These are phyloP conservation scores for Xylaria curta DNA, from an alignment of 495 filamentous ascomycete genomes.

Conservation along the genomic window DNA sequence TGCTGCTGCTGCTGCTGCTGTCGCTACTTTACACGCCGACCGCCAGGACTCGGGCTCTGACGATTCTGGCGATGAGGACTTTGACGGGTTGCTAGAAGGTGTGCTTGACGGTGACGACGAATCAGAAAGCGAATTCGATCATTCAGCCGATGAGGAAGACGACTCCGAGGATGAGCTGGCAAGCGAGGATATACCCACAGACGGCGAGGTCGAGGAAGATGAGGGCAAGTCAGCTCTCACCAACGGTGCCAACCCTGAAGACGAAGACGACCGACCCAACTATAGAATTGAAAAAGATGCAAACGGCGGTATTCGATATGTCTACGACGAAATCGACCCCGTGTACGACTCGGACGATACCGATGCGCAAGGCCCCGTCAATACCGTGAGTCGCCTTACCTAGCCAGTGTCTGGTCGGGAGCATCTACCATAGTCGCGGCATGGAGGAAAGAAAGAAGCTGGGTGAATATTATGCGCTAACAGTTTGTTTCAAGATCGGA, in stretches of 20 bases:
- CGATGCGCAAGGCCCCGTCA: conserved; percentile 76
- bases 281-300: conserved; percentile 64
- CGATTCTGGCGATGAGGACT: conserved; percentile 54
- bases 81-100: conserved; percentile 69
- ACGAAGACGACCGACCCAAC: conserved; percentile 56
- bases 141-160: conserved; percentile 28
- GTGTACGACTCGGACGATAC: conserved; percentile 96
- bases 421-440: too few relatives aligned
- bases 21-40: conserved; percentile 33
- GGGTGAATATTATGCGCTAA: conserved; percentile 1
- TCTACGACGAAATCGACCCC: conserved; percentile 87
- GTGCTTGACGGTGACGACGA: conserved; percentile 59
- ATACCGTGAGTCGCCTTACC: conserved; percentile 58
- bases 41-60: conserved; percentile 50
- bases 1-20: conserved; percentile 34
- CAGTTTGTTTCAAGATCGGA: conserved; percentile 62
- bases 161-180: conserved; percentile 57
- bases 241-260: conserved; percentile 29
- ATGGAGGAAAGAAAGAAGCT: neutral
- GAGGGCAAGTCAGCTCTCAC: conserved; percentile 36
- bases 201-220: conserved; percentile 52
- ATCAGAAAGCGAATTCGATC: conserved; percentile 49
- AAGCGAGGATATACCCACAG: conserved; percentile 65
- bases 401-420: neutral
- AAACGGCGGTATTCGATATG: conserved; percentile 59